These are phyloP conservation scores for Aegle marmelos DNA, from an alignment of 345 rosid genomes.

Conservation along the genomic window DNA sequence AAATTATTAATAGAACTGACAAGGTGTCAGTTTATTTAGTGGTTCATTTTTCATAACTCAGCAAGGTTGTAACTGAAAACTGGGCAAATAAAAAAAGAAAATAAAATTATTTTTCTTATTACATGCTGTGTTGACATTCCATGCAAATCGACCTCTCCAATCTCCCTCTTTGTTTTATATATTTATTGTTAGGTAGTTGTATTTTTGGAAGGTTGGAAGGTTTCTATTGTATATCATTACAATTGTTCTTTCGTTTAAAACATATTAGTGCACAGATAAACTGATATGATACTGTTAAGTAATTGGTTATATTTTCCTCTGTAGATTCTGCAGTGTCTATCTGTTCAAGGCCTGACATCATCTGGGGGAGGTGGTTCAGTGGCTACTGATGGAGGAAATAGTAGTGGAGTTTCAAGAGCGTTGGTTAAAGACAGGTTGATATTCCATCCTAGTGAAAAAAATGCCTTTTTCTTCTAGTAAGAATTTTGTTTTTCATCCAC, in stretches of 20 bases:
- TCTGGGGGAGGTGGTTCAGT: constrained; percentile 86
- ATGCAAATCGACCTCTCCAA: not conserved
- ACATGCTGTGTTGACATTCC: not conserved
- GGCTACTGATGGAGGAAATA: constrained; percentile 68
- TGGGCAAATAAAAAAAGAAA: not conserved
- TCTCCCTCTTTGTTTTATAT: not conserved
- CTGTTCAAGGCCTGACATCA: constrained; percentile 86
- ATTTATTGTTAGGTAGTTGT: not conserved
- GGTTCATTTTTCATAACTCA: not conserved
- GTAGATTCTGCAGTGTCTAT: constrained; percentile 80
- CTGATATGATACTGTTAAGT: not conserved
- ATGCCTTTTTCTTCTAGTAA: not conserved
- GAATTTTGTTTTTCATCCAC: not conserved
- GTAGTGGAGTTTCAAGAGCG: constrained; percentile 92
- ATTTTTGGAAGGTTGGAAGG: not conserved
- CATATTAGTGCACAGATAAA: not conserved
- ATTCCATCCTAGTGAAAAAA: not conserved
- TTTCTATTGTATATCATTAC: not conserved
- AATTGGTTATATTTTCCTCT: constrained; percentile 22
- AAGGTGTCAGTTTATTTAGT: not conserved
- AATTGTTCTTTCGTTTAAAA: not conserved
- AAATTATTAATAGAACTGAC: not conserved
- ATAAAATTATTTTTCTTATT: not conserved
- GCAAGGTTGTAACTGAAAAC: not conserved
- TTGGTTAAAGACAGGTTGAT: constrained; percentile 81